These are phyloP conservation scores for Aspergillus terreus DNA, from an alignment of 2,329 filamentous ascomycete genomes.

Conservation along the genomic window DNA sequence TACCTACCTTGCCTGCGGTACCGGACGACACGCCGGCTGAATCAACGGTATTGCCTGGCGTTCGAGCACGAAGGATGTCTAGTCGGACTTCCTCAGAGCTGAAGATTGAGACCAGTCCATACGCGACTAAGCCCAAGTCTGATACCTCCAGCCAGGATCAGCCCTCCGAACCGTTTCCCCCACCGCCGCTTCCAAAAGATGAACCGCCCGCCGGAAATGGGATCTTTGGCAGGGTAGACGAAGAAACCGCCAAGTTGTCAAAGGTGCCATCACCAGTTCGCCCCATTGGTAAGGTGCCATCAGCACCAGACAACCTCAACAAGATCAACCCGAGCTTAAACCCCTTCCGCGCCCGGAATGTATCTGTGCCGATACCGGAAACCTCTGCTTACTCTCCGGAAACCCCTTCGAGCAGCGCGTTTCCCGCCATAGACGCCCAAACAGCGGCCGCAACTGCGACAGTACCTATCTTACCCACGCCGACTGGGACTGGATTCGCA, in stretches of 20 bases:
- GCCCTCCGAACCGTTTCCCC: constrained; percentile 23
- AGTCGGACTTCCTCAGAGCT: constrained; percentile 76
- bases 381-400: constrained; percentile 65
- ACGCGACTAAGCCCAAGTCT: constrained; percentile 22
- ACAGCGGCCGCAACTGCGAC: constrained; percentile 48
- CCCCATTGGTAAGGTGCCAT: constrained; percentile 37
- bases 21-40: constrained; percentile 5
- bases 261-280: constrained; percentile 33
- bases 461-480: constrained; percentile 65
- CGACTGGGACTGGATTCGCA: constrained; percentile 59
- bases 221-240: constrained; percentile 4
- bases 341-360: constrained; percentile 69
- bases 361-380: constrained; percentile 62
- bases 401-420: constrained; percentile 69
- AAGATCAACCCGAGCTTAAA: constrained; percentile 70
- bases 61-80: constrained; percentile 74
- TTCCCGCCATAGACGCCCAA: constrained; percentile 49
- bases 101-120: constrained; percentile 74
- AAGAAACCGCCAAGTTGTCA: constrained; percentile 20
- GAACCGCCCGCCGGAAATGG: constrained; percentile 15
- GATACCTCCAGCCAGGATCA: constrained; percentile 24
- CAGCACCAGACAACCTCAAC: constrained; percentile 45
- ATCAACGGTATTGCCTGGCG: constrained; percentile 41
- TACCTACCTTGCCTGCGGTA: constrained; percentile 31
- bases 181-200: constrained; percentile 28